These are phyloP conservation scores for Urostyla sp. DNA, from an alignment of 73 alveolate genomes.

Conservation along the genomic window DNA sequence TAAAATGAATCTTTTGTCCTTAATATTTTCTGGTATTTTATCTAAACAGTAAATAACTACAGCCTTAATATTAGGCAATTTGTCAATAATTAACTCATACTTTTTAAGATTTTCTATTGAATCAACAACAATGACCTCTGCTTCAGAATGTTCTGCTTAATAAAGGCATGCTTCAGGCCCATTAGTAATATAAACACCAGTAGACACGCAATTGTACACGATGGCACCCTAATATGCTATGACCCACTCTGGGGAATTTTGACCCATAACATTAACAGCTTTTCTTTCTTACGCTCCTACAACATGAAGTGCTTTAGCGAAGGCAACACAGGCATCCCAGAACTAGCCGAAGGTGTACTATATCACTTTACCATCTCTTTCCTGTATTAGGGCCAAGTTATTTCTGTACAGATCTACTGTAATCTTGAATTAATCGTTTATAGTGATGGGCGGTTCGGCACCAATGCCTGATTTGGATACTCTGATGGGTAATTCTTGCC, in stretches of 20 bases:
- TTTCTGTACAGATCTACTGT: constrained; percentile 5
- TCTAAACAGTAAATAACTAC: constrained; percentile 27
- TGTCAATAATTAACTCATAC: constrained; percentile 29
- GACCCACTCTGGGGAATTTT: constrained; percentile 69
- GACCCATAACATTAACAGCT: constrained; percentile 62
- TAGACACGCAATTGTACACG: constrained; percentile 19
- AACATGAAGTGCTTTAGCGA: constrained; percentile 58
- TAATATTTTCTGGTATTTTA: constrained; percentile 36
- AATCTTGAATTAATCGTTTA: constrained; percentile 12
- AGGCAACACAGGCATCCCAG: not conserved
- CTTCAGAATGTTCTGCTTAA: constrained; percentile 60
- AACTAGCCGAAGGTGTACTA: constrained; percentile 49
- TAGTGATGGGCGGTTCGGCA: constrained; percentile 52
- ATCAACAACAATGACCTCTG: constrained; percentile 56
- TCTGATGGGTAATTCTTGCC: constrained; percentile 72
- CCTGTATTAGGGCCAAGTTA: constrained; percentile 12
- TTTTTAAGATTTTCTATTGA: constrained; percentile 31
- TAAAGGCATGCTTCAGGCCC: constrained; percentile 56
- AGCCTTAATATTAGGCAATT: constrained; percentile 30
- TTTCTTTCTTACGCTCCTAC: constrained; percentile 55
- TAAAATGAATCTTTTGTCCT: constrained; percentile 30
- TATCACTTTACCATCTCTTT: constrained; percentile 29
- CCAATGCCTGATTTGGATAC: constrained; percentile 16
- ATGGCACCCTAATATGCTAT: constrained; percentile 58
- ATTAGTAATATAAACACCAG: constrained; percentile 66